phyloP scores from a whole-genome alignment of 2,329 filamentous ascomycete genomes.

The Alternaria sp. region DNA sequence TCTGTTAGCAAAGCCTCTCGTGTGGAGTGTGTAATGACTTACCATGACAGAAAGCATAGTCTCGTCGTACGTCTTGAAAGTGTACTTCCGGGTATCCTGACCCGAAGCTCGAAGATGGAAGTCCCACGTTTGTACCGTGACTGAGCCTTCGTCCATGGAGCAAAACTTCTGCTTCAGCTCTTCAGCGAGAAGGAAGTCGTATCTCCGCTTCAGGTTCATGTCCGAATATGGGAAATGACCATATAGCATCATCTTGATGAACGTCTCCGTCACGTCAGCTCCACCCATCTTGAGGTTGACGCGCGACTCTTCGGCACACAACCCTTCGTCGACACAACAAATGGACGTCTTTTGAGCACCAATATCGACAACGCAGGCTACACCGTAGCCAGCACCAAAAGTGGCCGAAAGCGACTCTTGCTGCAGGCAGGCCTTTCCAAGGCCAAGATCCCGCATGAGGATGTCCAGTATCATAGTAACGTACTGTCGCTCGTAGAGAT shows the following conservation, averaged over 20 bases:
- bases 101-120: constrained; percentile 91
- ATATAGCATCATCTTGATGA: constrained; percentile 97
- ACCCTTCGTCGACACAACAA: constrained; percentile 94
- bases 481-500: constrained; percentile 94
- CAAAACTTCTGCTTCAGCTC: constrained; percentile 94
- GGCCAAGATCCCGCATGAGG: constrained; percentile 87
- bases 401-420: constrained; percentile 95
- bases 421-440: constrained; percentile 88
- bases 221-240: constrained; percentile 96
- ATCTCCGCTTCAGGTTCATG: constrained; percentile 87
- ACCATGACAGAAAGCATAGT: constrained; percentile 89
- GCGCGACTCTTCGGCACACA: constrained; percentile 92
- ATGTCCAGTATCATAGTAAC: constrained; percentile 85
- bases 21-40: constrained; percentile 24
- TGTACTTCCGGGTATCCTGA: constrained; percentile 89
- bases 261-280: constrained; percentile 89
- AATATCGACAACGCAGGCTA: constrained; percentile 93
- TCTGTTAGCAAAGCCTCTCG: constrained; percentile 21
- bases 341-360: constrained; percentile 98
- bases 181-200: constrained; percentile 92
- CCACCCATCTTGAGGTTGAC: constrained; percentile 96
- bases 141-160: constrained; percentile 87
- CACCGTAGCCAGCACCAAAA: constrained; percentile 93
- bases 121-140: constrained; percentile 86
- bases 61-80: constrained; percentile 97